Conservation (phyloP, 306 rosid species). For the Prunus mume region DNA sequence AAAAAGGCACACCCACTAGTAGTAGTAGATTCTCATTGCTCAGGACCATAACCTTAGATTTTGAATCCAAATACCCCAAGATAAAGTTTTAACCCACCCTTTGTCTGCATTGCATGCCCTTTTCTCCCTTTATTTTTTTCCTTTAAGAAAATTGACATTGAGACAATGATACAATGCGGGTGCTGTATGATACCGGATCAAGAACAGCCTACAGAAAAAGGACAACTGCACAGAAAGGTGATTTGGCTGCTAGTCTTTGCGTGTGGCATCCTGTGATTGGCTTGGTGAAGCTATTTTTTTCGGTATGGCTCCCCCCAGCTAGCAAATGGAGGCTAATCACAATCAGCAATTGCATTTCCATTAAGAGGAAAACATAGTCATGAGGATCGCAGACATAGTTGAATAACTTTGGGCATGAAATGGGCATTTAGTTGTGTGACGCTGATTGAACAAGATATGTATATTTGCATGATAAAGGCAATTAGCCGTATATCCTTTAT, state of each 20-base stretch:
- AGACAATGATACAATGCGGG: slow-evolving; percentile 9
- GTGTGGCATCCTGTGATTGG: neutral
- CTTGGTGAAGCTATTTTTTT: too few relatives aligned
- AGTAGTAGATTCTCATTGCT: slow-evolving; percentile 18
- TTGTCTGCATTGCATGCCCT: slow-evolving; percentile 23
- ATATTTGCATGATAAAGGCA: neutral
- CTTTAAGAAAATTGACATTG: slow-evolving; percentile 11
- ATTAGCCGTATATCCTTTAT: neutral
- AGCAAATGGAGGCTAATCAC: neutral
- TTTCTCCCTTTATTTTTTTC: slow-evolving; percentile 21
- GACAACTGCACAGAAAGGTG: slow-evolving; percentile 24
- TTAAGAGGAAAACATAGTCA: neutral
- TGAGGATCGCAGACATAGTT: neutral
- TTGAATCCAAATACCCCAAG: slow-evolving; percentile 13
- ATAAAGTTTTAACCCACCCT: slow-evolving; percentile 25
- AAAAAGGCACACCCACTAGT: slow-evolving; percentile 5
- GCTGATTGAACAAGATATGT: slow-evolving; percentile 4
- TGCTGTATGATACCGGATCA: slow-evolving; percentile 20
- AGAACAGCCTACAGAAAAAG: slow-evolving; percentile 15
- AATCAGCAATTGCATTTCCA: slow-evolving; percentile 2
- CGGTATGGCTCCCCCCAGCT: neutral
- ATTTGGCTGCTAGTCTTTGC: slow-evolving; percentile 6
- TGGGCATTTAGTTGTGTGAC: neutral
- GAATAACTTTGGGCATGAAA: slow-evolving; percentile 6
- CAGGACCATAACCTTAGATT: slow-evolving; percentile 13